phyloP scores from a whole-genome alignment of 2,329 filamentous ascomycete genomes.

The Colletotrichum lindemuthianum region DNA sequence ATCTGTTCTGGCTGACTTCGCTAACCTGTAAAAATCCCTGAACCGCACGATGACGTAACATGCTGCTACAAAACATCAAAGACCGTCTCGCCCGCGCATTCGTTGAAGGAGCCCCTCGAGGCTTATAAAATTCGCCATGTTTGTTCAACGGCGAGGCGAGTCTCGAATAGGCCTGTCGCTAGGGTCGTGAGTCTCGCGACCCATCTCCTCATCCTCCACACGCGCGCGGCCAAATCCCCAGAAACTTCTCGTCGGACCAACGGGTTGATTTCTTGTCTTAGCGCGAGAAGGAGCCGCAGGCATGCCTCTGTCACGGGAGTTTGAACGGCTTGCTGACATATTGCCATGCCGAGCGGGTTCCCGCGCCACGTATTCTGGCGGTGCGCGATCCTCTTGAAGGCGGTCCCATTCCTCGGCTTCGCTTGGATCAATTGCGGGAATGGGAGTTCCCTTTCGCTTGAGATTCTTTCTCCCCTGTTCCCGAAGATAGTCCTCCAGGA shows the following conservation, averaged over 20 bases:
- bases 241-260: conserved; percentile 24
- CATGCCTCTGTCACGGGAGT: conserved; percentile 6
- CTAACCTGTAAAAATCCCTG: too few species aligned
- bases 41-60: too few species aligned
- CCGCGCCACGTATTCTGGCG: conserved; percentile 28
- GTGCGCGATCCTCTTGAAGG: conserved; percentile 26
- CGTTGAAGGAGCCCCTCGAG: too few species aligned
- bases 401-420: conserved; percentile 63
- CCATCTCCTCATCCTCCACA: conserved; percentile 33
- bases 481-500: conserved; percentile 75
- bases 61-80: too few species aligned
- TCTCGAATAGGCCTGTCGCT: conserved; percentile 14
- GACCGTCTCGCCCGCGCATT: too few species aligned
- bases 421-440: conserved; percentile 62
- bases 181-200: neutral
- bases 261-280: conserved; percentile 18
- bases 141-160: neutral
- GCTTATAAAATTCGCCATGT: too few species aligned
- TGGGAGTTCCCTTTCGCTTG: conserved; percentile 54
- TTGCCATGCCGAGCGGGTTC: conserved; percentile 32
- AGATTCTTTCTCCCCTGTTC: conserved; percentile 71
- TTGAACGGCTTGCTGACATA: conserved; percentile 30
- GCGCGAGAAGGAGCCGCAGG: conserved; percentile 27
- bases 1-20: too few species aligned
- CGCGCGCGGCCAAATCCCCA: conserved; percentile 32